A percentile compares a stretch with the other conserved stretches of the same genome.
Conservation (phyloP, 2,329 filamentous ascomycete species). For the Penicillium sp. region DNA sequence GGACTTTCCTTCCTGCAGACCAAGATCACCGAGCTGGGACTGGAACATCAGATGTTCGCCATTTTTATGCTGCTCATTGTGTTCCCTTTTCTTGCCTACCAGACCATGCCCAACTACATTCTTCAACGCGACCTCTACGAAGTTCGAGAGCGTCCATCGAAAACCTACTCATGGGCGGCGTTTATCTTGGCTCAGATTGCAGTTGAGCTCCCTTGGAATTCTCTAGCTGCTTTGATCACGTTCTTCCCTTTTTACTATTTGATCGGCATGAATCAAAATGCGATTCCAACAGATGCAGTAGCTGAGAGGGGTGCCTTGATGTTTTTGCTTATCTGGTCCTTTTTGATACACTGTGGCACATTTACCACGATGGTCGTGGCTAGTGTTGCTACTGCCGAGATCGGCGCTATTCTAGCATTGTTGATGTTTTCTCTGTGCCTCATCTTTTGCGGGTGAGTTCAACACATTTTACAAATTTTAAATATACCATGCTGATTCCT, state of each 20-base stretch:
- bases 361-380: slow-evolving; percentile 77
- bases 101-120: slow-evolving; percentile 76
- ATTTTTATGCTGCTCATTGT: slow-evolving; percentile 70
- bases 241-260: slow-evolving; percentile 85
- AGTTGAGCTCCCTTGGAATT: slow-evolving; percentile 83
- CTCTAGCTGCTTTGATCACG: slow-evolving; percentile 68
- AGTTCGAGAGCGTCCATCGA: slow-evolving; percentile 77
- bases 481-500: slow-evolving; percentile 66
- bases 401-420: slow-evolving; percentile 71
- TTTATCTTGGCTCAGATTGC: slow-evolving; percentile 81
- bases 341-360: slow-evolving; percentile 70
- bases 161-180: slow-evolving; percentile 79
- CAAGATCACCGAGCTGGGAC: slow-evolving; percentile 67
- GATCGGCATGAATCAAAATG: slow-evolving; percentile 48
- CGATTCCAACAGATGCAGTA: slow-evolving; percentile 54
- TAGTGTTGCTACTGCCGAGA: slow-evolving; percentile 70
- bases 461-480: too few relatives aligned
- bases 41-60: slow-evolving; percentile 82
- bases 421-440: slow-evolving; percentile 58
- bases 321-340: slow-evolving; percentile 69
- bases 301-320: slow-evolving; percentile 69
- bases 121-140: slow-evolving; percentile 78
- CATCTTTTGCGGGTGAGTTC: slow-evolving; percentile 33
- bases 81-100: slow-evolving; percentile 54
- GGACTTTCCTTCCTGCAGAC: slow-evolving; percentile 76